These are phyloP conservation scores for Solanum lycopersicoides DNA, from an alignment of 257 asterid species.

Conservation along the genomic window DNA sequence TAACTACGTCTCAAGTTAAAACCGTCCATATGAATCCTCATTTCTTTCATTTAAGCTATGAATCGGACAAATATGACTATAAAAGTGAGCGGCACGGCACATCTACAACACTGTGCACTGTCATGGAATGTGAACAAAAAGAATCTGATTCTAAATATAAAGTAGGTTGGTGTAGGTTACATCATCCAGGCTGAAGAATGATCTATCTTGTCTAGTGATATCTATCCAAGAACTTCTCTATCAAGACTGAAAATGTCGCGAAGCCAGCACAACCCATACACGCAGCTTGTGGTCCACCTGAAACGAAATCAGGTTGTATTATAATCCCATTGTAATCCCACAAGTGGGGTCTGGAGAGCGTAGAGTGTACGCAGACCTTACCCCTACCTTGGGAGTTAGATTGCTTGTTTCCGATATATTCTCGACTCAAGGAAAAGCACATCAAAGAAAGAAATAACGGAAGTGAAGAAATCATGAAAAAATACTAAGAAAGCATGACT, in stretches of 20 bases:
- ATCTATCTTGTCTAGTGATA: not conserved
- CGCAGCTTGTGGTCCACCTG: constrained; percentile 50
- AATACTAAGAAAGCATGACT: not conserved
- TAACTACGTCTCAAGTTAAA: not conserved
- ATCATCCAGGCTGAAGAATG: not conserved
- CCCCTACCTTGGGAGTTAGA: not conserved
- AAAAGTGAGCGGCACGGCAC: not conserved
- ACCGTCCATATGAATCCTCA: not conserved
- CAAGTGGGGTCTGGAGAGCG: not conserved
- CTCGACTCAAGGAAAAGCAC: not conserved
- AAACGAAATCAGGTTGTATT: not conserved
- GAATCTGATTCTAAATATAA: not conserved
- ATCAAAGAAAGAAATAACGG: not conserved
- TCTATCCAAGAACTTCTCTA: constrained; percentile 45
- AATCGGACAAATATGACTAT: not conserved
- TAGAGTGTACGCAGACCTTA: not conserved
- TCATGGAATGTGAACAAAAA: not conserved
- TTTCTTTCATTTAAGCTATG: not conserved
- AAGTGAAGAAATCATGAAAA: not conserved
- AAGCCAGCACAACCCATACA: constrained; percentile 47
- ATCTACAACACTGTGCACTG: not conserved
- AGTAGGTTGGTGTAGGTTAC: not conserved
- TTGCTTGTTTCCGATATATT: not conserved
- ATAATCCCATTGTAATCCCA: not conserved
- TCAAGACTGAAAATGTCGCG: constrained; percentile 44